Evolutionary conservation across 2,329 filamentous ascomycete genomes (phyloP), one percentile per base, ranked within the genome.

Genomic region (Colletotrichum destructivum): DNA sequence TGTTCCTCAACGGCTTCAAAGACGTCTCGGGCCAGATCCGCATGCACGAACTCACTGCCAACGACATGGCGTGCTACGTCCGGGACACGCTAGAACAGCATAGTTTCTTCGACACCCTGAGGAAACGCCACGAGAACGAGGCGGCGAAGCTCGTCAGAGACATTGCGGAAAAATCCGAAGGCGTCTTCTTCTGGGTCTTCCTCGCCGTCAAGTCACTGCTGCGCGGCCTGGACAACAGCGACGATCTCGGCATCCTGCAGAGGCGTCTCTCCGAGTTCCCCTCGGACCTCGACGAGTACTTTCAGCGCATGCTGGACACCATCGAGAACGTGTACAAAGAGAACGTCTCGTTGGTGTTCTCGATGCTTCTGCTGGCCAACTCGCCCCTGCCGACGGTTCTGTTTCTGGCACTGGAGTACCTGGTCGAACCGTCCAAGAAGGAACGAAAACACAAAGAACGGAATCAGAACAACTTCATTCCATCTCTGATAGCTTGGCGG

Each of bases 171-270:
- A 75, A 67, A 8, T 76, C 80, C 0, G 76, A 80, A 13, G 80
- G 80, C 0, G 80, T 82, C 0, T 82, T 82, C 55, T 75, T 82
- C 11, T 82, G 80, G 80, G 75, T 81, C 1, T 74, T 66, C 18
- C 69, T 78, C 0, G 77, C 77, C 2, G 69, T 74, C 11, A 63
- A 66, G 6, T 70, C 69, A 2, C 64, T 78, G 4, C n/a, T 72
- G 0, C 65, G 72, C 21, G 76, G 75, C 1, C 57, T 78, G 0
- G 23, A 46, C 3, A 47, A 74, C n/a, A 13, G 52, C 1, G 74
- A 75, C 42, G n/a, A 38, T 4, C 35, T 74, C 0, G n/a, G n/a
- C 0, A 57, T 46, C 3, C 55, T 76, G 1, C 51, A 72, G 2
- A 23, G 21, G 8, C 54, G 75, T 1, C 52, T 76, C 0, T 44